Evolutionary conservation across 495 filamentous ascomycete species (phyloP), one percentile per base, ranked within the genome.

Genomic region (Darksidea phi): DNA sequence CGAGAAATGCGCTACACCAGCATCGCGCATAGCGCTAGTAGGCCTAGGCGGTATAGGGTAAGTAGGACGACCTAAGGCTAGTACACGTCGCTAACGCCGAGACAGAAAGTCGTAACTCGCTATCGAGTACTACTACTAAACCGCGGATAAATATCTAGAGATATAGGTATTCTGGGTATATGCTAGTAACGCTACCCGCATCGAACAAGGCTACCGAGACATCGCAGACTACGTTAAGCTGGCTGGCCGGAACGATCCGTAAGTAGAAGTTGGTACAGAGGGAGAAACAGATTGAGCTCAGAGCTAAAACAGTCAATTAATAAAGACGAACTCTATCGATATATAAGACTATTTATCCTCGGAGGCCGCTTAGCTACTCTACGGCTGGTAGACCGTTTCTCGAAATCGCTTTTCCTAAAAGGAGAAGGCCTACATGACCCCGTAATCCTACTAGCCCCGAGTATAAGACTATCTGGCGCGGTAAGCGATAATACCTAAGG

Each of bases 51-150:
- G 79, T 17, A 70, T 81, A 42, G 79, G 79, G 78, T 81, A 72
- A 60, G 68, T 18, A 48, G n/a, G 21, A 11, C 1, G 50, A 23
- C 2, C 1, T 24, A 2, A 5, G 10, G 21, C 17, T 2, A 48
- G 25, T 52, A 26, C 59, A 24, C 41, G 32, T 48, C 17, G 58
- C 37, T 43, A 43, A 45, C 20, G 45, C 25, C 18, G 24, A 18
- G 36, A 32, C 4, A 82, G 77, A 11, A 84, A 83, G 71, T 78
- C 79, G 1, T 78, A 83, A 54, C 75, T 82, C 46, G 80, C 81
- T 1, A 76, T 84, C 38, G 76, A 79, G 57, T 78, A 76, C 57
- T 70, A 68, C 7, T 80, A 78, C 68, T 68, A 70, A 36, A 66
- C 72, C 8, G 51, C 62, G 58, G 67, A 73, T 20, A 32, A 54